Percentiles rank a stretch among this genome's conserved stretches.
These are phyloP conservation scores for Didymella arachidicola DNA, from an alignment of 2,329 filamentous ascomycete species.

Conservation along the genomic window DNA sequence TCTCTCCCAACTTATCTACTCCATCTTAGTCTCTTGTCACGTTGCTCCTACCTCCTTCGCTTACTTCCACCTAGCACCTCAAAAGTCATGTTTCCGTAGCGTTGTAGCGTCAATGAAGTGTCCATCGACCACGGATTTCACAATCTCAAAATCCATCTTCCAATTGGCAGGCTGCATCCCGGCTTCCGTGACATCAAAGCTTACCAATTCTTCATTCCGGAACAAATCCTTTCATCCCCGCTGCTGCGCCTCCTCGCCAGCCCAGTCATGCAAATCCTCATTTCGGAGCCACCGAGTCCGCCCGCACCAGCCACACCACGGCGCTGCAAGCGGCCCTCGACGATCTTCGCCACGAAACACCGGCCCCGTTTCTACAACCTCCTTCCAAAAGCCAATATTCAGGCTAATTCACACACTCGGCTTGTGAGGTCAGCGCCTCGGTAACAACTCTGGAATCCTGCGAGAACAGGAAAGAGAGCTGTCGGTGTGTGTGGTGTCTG, in stretches of 20 bases:
- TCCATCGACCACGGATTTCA: not conserved
- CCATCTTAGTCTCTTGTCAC: conserved; percentile 1
- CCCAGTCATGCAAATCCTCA: conserved; percentile 12
- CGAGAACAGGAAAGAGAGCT: not conserved
- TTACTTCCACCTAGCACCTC: not conserved
- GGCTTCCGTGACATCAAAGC: not conserved
- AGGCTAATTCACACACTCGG: not conserved
- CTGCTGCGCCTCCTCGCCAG: conserved; percentile 4
- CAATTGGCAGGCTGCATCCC: too few relatives aligned
- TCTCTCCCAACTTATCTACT: not conserved
- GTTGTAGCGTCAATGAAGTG: conserved; percentile 17
- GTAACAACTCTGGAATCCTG: not conserved
- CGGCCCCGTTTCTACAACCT: not conserved
- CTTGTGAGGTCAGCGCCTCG: not conserved
- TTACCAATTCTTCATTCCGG: not conserved
- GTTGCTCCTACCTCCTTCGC: not conserved
- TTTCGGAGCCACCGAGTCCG: conserved; percentile 11
- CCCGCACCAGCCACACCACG: conserved; percentile 16
- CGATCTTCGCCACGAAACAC: conserved; percentile 7
- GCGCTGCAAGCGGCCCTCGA: not conserved
- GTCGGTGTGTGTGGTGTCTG: conserved; percentile 11
- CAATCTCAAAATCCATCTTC: too few relatives aligned
- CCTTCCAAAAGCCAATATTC: not conserved
- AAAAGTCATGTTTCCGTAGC: conserved; percentile 16
- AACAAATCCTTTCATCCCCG: not conserved